Conservation (phyloP, 768 basidiomycete species). For the Rhodotorula paludigena region DNA sequence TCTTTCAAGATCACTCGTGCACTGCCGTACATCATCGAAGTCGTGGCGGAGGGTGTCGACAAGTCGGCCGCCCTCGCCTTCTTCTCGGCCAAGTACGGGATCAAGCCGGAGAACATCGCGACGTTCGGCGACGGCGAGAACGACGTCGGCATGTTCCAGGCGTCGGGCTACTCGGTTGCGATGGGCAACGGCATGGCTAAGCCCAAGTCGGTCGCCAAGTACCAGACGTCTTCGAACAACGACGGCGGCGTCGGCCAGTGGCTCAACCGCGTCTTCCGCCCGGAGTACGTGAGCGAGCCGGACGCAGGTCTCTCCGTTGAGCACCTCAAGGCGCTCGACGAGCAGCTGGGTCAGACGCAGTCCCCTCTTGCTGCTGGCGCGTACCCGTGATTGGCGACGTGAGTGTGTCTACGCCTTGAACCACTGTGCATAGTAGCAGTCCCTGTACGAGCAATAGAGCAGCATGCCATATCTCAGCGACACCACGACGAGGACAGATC, state of each 20-base stretch:
- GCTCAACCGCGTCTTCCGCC: constrained; percentile 39
- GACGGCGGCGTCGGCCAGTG: constrained; percentile 40
- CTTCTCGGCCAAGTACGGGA: constrained; percentile 38
- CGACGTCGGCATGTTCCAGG: constrained; percentile 38
- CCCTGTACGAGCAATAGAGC: too few species aligned
- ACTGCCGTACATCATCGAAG: constrained; percentile 41
- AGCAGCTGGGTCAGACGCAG: not conserved
- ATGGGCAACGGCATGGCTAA: constrained; percentile 39
- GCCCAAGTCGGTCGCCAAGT: constrained; percentile 33
- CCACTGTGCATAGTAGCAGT: too few species aligned
- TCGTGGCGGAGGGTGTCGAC: constrained; percentile 39
- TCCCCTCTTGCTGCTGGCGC: constrained; percentile 33
- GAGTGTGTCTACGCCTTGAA: too few species aligned
- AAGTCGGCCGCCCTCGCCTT: constrained; percentile 39
- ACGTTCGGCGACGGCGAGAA: constrained; percentile 41
- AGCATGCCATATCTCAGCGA: too few species aligned
- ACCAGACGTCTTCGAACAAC: constrained; percentile 36
- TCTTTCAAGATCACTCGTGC: constrained; percentile 40
- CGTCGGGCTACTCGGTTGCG: constrained; percentile 32
- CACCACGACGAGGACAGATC: too few species aligned
- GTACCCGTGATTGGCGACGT: constrained; percentile 13
- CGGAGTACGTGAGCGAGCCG: constrained; percentile 8
- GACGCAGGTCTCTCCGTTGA: constrained; percentile 20
- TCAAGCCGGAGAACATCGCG: constrained; percentile 38
- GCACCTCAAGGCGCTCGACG: constrained; percentile 31